Conservation (phyloP, 75 land plant species). For the Pinus tabuliformis region DNA sequence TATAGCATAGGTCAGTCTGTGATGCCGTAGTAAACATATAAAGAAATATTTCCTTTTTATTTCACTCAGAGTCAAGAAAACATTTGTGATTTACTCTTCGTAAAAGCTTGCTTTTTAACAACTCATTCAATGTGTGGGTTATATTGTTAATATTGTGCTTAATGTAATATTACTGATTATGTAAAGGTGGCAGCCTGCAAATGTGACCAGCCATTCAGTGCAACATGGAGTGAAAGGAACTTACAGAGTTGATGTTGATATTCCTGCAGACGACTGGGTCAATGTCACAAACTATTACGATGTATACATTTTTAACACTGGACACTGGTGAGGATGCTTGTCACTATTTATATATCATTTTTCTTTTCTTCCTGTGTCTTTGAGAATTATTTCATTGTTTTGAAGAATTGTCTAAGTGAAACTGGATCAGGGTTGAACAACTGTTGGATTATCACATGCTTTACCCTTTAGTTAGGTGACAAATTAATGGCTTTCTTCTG, state of each 20-base stretch:
- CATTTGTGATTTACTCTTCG: neutral
- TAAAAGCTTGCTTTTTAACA: neutral
- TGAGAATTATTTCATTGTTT: too few species aligned
- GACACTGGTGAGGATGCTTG: conserved; percentile 67
- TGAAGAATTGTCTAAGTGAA: neutral
- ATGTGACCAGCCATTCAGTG: conserved; percentile 9
- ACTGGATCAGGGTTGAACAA: neutral
- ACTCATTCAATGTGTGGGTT: neutral
- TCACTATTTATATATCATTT: neutral
- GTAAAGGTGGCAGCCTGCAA: conserved; percentile 70
- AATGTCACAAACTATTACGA: conserved; percentile 73
- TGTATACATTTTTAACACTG: conserved; percentile 85
- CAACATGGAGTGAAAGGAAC: conserved; percentile 49
- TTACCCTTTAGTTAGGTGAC: neutral
- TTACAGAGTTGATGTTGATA: conserved; percentile 74
- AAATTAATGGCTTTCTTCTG: neutral
- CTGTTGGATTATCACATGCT: neutral
- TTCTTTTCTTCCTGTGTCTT: neutral
- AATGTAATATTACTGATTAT: conserved; percentile 27
- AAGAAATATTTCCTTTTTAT: neutral
- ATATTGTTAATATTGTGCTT: conserved; percentile 6
- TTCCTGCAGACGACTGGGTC: conserved; percentile 89
- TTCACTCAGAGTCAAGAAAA: neutral
- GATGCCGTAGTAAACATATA: neutral
- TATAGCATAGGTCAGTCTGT: neutral